Base-by-base conservation (phyloP, 1,139 yeast genomes). In the Yamadazyma taylorii region DNA sequence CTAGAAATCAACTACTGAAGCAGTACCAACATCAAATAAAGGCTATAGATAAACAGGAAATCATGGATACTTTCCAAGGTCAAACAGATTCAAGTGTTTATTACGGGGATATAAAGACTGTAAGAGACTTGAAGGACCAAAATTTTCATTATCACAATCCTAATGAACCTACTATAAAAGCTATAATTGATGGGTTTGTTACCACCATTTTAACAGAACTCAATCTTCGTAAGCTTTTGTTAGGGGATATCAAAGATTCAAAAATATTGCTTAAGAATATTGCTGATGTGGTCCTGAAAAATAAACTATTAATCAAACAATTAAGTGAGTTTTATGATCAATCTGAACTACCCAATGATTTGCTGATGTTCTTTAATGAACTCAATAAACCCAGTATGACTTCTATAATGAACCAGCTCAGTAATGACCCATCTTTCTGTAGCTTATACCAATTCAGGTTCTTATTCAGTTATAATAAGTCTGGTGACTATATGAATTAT, bases 401-500 rank as follows among this genome's bases (percentile, higher is more conserved):
- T 3, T 23, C 36, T 1, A 24, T 58, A 5, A 13, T 61, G 12
- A 41, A 51, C 11, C 40, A 40, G 3, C 32, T 56, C 3, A 46
- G 45, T 22, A 12, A 19, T 2, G 44, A 49, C 9, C 47, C 45
- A 27, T 29, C 39, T 13, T 65, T 63, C 39, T 8, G 33, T 5
- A 37, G 42, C 17, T 21, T 42, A 11, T 22, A n/a, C n/a, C 34
- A 54, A 49, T 52, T 49, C 34, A 39, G 70, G 27, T 40, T 45
- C 8, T 46, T 53, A 17, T 61, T 59, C 43, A 43, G 45, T 30
- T 42, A 58, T 37, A 55, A 50, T 47, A 64, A 63, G 37, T 60
- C 72, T 2, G 62, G 65, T 0, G 62, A 64, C 24, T 55, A 55
- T 47, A 48, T 66, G 21, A 66, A 61, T 36, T 62, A 63, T 36